Evolutionary conservation across 306 rosid species (phyloP).

Genomic region (Neltuma alba): DNA sequence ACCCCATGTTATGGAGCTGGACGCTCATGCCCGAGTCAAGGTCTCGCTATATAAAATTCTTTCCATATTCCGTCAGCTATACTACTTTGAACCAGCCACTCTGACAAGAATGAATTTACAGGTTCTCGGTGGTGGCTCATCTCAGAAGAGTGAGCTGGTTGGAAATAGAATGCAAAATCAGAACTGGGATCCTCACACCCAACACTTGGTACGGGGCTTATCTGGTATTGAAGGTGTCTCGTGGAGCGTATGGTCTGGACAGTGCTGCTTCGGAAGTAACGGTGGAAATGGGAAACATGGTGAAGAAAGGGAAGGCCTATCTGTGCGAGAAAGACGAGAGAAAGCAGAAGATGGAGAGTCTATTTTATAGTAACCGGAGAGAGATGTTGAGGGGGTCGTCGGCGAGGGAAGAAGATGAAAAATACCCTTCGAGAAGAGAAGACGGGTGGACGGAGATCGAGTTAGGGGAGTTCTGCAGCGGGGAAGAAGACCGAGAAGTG

Average conservation of each 20-base stretch:
- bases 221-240: slow-evolving; percentile 50
- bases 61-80: background rate
- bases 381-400: slow-evolving; percentile 23
- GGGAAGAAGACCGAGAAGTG: slow-evolving; percentile 45
- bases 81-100: no score
- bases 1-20: slow-evolving; percentile 66
- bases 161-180: slow-evolving; percentile 58
- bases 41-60: slow-evolving; percentile 19
- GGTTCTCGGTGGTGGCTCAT: slow-evolving; percentile 53
- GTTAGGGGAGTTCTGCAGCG: slow-evolving; percentile 58
- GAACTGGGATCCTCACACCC: slow-evolving; percentile 36
- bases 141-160: slow-evolving; percentile 59
- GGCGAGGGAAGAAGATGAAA: no score
- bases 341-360: slow-evolving; percentile 9
- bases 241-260: slow-evolving; percentile 60
- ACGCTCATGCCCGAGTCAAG: slow-evolving; percentile 51
- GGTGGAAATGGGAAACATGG: slow-evolving; percentile 33
- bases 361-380: slow-evolving; percentile 43
- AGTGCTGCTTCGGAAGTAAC: slow-evolving; percentile 41
- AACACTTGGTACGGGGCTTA: slow-evolving; percentile 63
- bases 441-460: slow-evolving; percentile 80
- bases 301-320: slow-evolving; percentile 33
- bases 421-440: slow-evolving; percentile 29
- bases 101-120: slow-evolving; percentile 15
- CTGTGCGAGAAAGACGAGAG: slow-evolving; percentile 31